Evolutionary conservation across 2,329 filamentous ascomycete species (phyloP), one percentile per base, ranked within the genome.

Genomic region (Didymella sp.): DNA sequence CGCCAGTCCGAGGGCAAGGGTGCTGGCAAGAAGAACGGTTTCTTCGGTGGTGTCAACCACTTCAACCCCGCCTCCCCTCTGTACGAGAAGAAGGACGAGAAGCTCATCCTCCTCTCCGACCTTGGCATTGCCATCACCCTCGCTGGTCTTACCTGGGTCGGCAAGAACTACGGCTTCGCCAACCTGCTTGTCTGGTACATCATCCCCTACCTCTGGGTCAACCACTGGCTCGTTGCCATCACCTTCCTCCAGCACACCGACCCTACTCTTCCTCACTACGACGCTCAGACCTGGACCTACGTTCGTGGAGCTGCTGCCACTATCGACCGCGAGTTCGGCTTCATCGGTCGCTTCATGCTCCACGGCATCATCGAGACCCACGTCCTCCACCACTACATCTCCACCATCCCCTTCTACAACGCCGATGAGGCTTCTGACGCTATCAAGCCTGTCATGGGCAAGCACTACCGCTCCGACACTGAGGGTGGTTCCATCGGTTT

Each of bases 201-300:
- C 73, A 74, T 96, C 57, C 95, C 95, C 33, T 99, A 98, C 78
- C 84, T 97, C 60, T 97, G 94, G 94, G 93, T 97, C 54, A 96
- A 98, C 86, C 92, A 97, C 86, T 98, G 94, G 94, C 89, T 98
- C 54, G 93, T 98, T 67, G 93, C 93, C 76, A 98, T 98, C 78
- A 98, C 94, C 68, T 98, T 88, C 85, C 87, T 98, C 62, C 94
- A 98, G 81, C 94, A 98, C 86, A 97, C 94, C 74, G 93, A 98
- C 77, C 93, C 93, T 44, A 87, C 89, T 38, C 89, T 98, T 42
- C 94, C 94, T 59, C 94, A 98, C 84, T 98, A 98, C 84, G 86
- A 88, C 54, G 85, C 87, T 59, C 85, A 90, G 62, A 86, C 89
- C 72, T 98, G 94, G 94, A 96, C 89, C 81, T 98, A 92, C 74